phyloP scores from a whole-genome alignment of 495 filamentous ascomycete genomes.

The Podospora comata region DNA sequence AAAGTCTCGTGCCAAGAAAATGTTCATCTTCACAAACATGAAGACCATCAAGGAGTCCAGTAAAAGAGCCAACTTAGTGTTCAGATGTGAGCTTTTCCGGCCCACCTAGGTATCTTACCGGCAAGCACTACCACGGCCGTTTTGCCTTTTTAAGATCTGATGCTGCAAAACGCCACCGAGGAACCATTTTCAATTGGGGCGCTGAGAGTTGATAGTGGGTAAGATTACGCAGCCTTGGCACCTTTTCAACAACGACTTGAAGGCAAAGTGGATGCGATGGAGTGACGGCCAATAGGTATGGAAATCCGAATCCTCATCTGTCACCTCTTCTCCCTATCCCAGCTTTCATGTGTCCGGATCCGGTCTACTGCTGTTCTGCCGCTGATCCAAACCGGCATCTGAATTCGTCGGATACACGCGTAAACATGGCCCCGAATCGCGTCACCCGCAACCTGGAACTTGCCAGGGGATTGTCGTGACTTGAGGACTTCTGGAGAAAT shows the following conservation, averaged over 20 bases:
- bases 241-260: background rate
- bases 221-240: background rate
- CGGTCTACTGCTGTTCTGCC: background rate
- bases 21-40: background rate
- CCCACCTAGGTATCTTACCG: background rate
- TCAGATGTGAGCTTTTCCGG: no score
- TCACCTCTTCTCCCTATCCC: background rate
- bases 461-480: background rate
- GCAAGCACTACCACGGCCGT: background rate
- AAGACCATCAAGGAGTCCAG: background rate
- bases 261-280: background rate
- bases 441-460: background rate
- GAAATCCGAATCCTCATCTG: background rate
- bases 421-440: background rate
- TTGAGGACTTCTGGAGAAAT: background rate
- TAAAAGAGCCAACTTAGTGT: no score
- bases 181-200: background rate
- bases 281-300: background rate
- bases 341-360: background rate
- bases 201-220: background rate
- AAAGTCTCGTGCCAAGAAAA: background rate
- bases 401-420: background rate
- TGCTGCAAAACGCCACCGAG: background rate
- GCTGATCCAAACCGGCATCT: background rate
- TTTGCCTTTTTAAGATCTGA: background rate